Percentiles rank a stretch among this genome's conserved stretches.
These are phyloP conservation scores for Calycina marina DNA, from an alignment of 2,329 filamentous ascomycete species.

Conservation along the genomic window DNA sequence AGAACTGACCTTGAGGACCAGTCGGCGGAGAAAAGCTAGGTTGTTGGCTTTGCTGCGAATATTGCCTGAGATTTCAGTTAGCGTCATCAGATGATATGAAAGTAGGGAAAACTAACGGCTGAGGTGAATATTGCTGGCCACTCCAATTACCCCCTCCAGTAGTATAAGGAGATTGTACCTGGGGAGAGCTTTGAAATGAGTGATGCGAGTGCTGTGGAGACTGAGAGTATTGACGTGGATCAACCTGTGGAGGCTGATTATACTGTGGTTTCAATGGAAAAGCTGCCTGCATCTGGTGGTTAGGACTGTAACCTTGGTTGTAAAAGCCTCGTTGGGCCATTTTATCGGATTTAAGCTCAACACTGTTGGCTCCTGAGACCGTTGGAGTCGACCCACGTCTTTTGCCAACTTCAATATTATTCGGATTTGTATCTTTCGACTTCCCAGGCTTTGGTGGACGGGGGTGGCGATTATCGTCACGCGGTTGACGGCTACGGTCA, in stretches of 20 bases:
- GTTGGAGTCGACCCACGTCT: constrained; percentile 8
- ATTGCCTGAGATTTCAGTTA: constrained; percentile 38
- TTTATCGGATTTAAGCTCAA: constrained; percentile 23
- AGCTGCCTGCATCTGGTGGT: constrained; percentile 24
- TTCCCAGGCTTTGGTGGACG: too few relatives aligned
- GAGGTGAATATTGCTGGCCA: constrained; percentile 26
- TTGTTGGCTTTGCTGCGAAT: constrained; percentile 35
- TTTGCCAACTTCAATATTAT: constrained; percentile 21
- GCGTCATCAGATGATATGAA: constrained; percentile 15
- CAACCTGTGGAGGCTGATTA: constrained; percentile 21
- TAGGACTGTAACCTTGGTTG: constrained; percentile 23
- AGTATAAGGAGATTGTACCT: constrained; percentile 43
- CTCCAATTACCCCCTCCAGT: constrained; percentile 38
- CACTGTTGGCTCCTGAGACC: constrained; percentile 23
- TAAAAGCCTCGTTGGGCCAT: constrained; percentile 24
- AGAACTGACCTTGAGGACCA: constrained; percentile 39
- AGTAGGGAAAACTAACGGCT: constrained; percentile 29
- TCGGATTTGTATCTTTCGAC: constrained; percentile 17
- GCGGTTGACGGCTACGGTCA: too few relatives aligned
- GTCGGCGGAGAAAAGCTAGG: constrained; percentile 36
- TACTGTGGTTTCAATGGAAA: constrained; percentile 24
- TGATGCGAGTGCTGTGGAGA: constrained; percentile 42
- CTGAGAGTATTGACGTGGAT: constrained; percentile 33
- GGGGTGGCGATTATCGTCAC: background rate
- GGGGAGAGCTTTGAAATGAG: constrained; percentile 45